Percentiles rank a stretch among this genome's conserved stretches.
Evolutionary conservation across 768 basidiomycete species (phyloP).

Genomic region (Termitomyces sp.): DNA sequence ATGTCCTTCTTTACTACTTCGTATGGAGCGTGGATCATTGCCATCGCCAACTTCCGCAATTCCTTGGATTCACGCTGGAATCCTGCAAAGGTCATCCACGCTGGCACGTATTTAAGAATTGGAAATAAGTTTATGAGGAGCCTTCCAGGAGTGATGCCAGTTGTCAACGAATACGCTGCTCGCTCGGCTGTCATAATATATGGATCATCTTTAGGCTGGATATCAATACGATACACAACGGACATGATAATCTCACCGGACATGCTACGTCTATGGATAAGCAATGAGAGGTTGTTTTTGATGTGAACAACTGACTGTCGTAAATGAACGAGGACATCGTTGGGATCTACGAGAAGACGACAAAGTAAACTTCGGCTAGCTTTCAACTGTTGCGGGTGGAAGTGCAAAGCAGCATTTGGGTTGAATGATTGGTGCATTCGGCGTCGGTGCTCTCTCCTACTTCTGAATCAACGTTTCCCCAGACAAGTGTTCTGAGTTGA

Average conservation of each 20-base stretch:
- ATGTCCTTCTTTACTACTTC: not conserved
- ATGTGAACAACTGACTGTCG: too few species aligned
- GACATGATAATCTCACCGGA: slow-evolving; percentile 21
- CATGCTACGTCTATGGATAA: not conserved
- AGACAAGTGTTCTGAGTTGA: too few species aligned
- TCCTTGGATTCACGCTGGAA: not conserved
- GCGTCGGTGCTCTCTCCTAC: too few species aligned
- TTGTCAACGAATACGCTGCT: slow-evolving; percentile 23
- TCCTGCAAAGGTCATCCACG: not conserved
- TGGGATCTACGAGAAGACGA: slow-evolving; percentile 18
- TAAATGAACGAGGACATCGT: not conserved
- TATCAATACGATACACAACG: slow-evolving; percentile 29
- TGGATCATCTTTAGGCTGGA: slow-evolving; percentile 27
- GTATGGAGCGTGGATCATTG: not conserved
- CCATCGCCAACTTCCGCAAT: not conserved
- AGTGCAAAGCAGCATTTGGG: too few species aligned
- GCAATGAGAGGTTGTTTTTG: not conserved
- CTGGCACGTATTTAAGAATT: slow-evolving; percentile 30
- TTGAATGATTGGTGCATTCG: too few species aligned
- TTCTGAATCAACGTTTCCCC: too few species aligned
- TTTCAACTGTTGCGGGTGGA: slow-evolving; percentile 16
- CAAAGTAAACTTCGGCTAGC: slow-evolving; percentile 24
- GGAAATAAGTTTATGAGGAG: slow-evolving; percentile 29
- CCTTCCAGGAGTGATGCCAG: slow-evolving; percentile 19
- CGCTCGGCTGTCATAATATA: slow-evolving; percentile 27